Evolutionary conservation across 129 eudicot species (phyloP), one percentile per base, ranked within the genome.

Genomic region (Pittosporum tobira): DNA sequence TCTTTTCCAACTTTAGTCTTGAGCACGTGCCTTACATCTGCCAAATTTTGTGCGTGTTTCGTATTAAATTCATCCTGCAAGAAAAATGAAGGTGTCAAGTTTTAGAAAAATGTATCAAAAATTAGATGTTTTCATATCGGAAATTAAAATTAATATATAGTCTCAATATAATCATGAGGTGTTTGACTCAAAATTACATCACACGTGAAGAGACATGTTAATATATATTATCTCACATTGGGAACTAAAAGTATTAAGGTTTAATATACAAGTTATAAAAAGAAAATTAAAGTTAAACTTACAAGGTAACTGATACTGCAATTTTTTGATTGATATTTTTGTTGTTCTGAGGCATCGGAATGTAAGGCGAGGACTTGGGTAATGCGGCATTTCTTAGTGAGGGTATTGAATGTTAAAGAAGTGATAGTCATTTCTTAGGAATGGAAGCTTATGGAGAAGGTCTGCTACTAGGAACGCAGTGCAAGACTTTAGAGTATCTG

Each of bases 1-100:
- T 36, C 31, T 19, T 36, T 49, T 48, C 25, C 68, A 12, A 34
- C 56, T 46, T 62, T 28, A 12, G n/a, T n/a, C n/a, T 27, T 62
- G 2, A 54, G 18, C 21, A 1, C 14, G 14, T 27, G 10, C 42
- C 2, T 27, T 12, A 28, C 42, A 24, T 54, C 60, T 4, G 7
- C 7, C 23, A 54, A 0, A 3, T 27, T 14, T 26, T 27, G 40
- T 54, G 2, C 42, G 5, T 54, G 60, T 28, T 28, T 29, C 2
- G 18, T 23, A n/a, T 14, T 14, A n/a, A 28, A 14, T 9, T 29
- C 42, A 2, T 54, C 60, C 24, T 54, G 22, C 36, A 2, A 45
- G 20, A 7, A 22, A 54, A 10, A 0, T 27, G 6, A 27, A 4
- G 11, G 15, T 48, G 4, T 2, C 24, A n/a, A 3, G 18, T 2